phyloP scores from a whole-genome alignment of 305 asterid species.

The Fraxinus ornus region DNA sequence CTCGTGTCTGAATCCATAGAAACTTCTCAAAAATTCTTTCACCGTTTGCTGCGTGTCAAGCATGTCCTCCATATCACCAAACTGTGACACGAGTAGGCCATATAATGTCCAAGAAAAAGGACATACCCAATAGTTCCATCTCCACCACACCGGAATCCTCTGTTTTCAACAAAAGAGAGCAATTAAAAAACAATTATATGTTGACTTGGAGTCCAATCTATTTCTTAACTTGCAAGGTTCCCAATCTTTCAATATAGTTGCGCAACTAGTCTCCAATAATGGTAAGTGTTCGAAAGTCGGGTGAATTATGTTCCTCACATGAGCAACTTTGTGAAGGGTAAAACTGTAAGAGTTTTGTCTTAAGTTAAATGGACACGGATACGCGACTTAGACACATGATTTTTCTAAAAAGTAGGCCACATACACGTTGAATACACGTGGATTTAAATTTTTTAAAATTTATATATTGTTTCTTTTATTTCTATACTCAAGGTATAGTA shows the following conservation, averaged over 20 bases:
- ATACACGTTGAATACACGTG: background rate
- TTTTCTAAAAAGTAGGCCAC: background rate
- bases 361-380: background rate
- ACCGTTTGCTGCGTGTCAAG: constrained; percentile 30
- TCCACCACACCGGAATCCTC: constrained; percentile 54
- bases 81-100: constrained; percentile 38
- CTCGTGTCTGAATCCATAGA: constrained; percentile 48
- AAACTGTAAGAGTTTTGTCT: background rate
- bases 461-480: background rate
- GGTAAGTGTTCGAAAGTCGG: background rate
- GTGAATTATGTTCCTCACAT: background rate
- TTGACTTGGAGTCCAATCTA: too few species aligned
- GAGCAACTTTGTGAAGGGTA: background rate
- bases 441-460: background rate
- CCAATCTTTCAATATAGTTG: background rate
- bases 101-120: constrained; percentile 44
- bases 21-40: constrained; percentile 33
- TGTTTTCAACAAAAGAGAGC: background rate
- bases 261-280: background rate
- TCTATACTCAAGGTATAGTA: background rate
- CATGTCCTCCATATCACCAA: constrained; percentile 30
- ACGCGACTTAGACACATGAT: background rate
- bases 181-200: background rate
- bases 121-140: constrained; percentile 39
- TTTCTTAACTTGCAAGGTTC: background rate